Evolutionary conservation across 768 basidiomycete genomes (phyloP), one percentile per base, ranked within the genome.

Genomic region (Paxillus rubicundulus): DNA sequence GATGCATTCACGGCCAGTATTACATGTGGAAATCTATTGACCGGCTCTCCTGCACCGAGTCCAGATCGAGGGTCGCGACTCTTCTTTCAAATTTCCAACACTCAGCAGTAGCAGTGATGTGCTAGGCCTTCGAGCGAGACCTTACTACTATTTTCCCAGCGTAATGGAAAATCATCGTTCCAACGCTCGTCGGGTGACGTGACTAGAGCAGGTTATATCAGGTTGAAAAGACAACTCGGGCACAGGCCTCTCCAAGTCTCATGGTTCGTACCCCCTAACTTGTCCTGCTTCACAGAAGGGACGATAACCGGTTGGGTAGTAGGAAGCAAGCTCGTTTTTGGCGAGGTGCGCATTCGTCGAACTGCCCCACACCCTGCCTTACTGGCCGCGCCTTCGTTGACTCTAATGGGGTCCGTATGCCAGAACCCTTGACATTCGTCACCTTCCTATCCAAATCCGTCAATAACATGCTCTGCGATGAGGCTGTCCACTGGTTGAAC

Each of bases 401-500:
- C 45, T 50, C 27, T 17, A 38, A 45, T 14, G 33, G 18, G 41
- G 50, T 45, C 30, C 34, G 37, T 45, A 24, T 45, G 16, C 50
- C 33, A 40, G 38, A 39, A 27, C 38, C 50, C 36, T 32, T 18
- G 34, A 12, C 28, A 30, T 38, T 38, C 20, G 50, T 40, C 38
- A 52, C 50, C 30, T 32, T 52, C 24, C 45, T 37, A 30, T 30
- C 43, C 50, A 30, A 18, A 52, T 37, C 9, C 45, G 38, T 24
- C 38, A 28, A 40, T 40, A 52, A 8, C 41, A 44, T 42, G 36
- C 44, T 18, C 45, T 37, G 39, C 40, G 20, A n/a, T 40, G 37
- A 46, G 50, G 50, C 50, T 52, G 50, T 52, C 32, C 50, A 34
- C 44, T 46, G 20, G 45, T 45, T 46, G 46, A 46, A 46, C 50